Conservation (phyloP, 768 basidiomycete species). For the Pleurotus cornucopiae region DNA sequence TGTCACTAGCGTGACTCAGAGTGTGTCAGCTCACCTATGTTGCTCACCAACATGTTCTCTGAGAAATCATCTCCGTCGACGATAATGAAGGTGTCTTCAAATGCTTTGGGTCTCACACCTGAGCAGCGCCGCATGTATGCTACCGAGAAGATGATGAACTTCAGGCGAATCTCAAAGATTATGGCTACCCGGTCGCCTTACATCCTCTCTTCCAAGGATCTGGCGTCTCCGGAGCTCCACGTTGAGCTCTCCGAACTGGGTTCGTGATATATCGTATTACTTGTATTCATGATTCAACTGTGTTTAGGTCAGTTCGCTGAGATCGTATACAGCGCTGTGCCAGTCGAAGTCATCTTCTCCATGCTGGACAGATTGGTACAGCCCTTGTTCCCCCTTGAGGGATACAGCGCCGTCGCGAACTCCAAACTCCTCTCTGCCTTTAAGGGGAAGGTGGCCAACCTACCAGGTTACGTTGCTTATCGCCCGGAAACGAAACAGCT, state of each 20-base stretch:
- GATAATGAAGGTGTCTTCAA: background rate
- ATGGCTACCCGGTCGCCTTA: slow-evolving; percentile 42
- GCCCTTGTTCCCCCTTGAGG: slow-evolving; percentile 47
- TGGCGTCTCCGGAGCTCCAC: slow-evolving; percentile 31
- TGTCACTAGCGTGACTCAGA: no score
- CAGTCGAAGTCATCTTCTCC: slow-evolving; percentile 38
- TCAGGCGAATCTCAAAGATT: slow-evolving; percentile 48
- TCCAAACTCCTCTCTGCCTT: slow-evolving; percentile 33
- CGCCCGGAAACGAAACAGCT: slow-evolving; percentile 41
- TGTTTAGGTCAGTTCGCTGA: slow-evolving; percentile 52
- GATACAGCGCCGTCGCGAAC: slow-evolving; percentile 34
- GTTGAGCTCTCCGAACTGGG: slow-evolving; percentile 41
- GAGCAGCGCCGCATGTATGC: slow-evolving; percentile 47
- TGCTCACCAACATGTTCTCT: background rate
- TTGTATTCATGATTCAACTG: background rate
- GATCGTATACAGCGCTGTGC: slow-evolving; percentile 39
- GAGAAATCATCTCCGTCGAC: background rate
- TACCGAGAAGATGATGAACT: slow-evolving; percentile 49
- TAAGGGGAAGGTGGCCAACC: slow-evolving; percentile 34
- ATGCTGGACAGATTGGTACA: slow-evolving; percentile 33
- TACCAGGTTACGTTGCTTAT: slow-evolving; percentile 45
- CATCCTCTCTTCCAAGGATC: slow-evolving; percentile 35
- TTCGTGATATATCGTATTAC: slow-evolving; percentile 15
- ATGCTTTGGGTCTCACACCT: slow-evolving; percentile 23
- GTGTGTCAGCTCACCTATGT: no score